Conservation (phyloP, 768 basidiomycete species). For the Artomyces pyxidatus region DNA sequence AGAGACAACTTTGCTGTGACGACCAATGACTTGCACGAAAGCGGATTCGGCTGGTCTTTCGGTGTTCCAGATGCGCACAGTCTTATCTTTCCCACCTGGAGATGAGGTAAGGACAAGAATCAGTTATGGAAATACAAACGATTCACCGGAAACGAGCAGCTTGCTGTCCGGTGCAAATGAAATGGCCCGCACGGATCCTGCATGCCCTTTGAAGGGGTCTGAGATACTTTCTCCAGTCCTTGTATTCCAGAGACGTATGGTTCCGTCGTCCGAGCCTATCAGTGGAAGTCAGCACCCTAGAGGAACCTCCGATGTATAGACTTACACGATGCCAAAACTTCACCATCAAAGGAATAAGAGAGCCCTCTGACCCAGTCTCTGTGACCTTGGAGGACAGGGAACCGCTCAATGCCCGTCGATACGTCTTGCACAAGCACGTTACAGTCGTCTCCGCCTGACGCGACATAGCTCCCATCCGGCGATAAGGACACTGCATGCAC, state of each 20-base stretch:
- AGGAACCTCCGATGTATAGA: not conserved
- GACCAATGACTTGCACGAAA: constrained; percentile 21
- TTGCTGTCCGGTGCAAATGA: not conserved
- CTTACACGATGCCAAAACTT: not conserved
- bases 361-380: not conserved
- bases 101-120: not conserved
- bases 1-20: constrained; percentile 14
- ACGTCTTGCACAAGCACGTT: not conserved
- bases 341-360: not conserved
- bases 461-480: not conserved
- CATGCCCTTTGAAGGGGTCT: not conserved
- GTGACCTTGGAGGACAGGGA: not conserved
- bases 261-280: not conserved
- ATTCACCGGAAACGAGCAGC: not conserved
- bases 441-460: not conserved
- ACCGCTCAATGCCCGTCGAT: not conserved
- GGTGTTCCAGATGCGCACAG: constrained; percentile 8
- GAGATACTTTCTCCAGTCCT: not conserved
- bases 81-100: constrained; percentile 4
- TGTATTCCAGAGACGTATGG: constrained; percentile 3
- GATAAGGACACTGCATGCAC: not conserved
- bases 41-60: too few relatives aligned
- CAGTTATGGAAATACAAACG: not conserved
- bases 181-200: not conserved
- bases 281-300: not conserved